Evolutionary conservation across 169 alveolate species (phyloP).

Genomic region (Eimeria maxima): DNA sequence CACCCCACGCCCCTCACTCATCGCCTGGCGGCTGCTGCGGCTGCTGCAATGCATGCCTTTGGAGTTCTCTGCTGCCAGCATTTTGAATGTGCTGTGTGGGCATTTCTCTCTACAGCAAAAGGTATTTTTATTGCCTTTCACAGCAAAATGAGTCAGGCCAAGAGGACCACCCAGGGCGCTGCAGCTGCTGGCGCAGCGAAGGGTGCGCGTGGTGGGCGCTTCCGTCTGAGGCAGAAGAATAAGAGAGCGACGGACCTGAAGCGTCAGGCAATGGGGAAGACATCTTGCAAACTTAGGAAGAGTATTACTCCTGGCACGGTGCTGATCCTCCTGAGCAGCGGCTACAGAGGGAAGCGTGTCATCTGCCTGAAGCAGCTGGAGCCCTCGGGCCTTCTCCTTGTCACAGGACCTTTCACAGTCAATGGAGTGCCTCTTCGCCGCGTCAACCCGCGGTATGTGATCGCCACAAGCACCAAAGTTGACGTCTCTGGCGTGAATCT

Average conservation of each 20-base stretch:
- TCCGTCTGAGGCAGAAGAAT: conserved; percentile 54
- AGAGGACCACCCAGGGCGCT: neutral
- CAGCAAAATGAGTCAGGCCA: conserved; percentile 54
- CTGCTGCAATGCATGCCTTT: conserved; percentile 36
- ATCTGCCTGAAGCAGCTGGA: conserved; percentile 97
- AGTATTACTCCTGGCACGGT: conserved; percentile 90
- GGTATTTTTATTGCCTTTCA: neutral
- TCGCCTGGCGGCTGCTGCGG: neutral
- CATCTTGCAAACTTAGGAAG: conserved; percentile 80
- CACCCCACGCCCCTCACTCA: conserved; percentile 72
- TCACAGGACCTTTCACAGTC: conserved; percentile 97
- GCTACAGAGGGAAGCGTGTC: conserved; percentile 98
- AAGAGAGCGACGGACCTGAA: conserved; percentile 7
- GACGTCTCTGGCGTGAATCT: conserved; percentile 89
- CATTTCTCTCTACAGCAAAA: neutral
- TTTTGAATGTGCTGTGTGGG: conserved; percentile 29
- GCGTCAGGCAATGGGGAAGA: conserved; percentile 40
- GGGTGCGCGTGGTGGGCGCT: conserved; percentile 28
- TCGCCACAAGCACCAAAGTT: conserved; percentile 97
- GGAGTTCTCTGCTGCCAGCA: neutral
- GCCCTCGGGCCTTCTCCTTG: conserved; percentile 95
- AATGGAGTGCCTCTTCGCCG: conserved; percentile 99
- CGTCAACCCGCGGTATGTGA: conserved; percentile 97
- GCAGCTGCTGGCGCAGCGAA: conserved; percentile 46
- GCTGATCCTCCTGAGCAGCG: conserved; percentile 97